Base-by-base conservation (phyloP, 75 land plant genomes). In the Selaginella tamariscina region DNA sequence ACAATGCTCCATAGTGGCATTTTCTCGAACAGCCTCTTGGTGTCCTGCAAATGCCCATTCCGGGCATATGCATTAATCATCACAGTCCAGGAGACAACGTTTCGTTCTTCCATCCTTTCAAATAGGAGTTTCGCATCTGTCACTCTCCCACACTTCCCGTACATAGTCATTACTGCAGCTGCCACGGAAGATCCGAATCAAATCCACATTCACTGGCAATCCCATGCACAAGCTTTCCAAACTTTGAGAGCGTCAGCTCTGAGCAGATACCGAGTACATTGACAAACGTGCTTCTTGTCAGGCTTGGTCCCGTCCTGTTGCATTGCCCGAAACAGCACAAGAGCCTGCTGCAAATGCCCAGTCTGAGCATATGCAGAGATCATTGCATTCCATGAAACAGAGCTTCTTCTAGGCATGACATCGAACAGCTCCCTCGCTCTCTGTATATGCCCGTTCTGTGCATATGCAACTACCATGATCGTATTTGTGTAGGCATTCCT, bases 351-450 rank as follows among this genome's bases (percentile, higher is more conserved):
- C 13, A 49, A 54, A 21, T 22, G 21, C 8, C 78, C 85, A 32
- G 70, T 62, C 2, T 66, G 71, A 57, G 65, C 67, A 65, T 76
- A 71, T 24, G 70, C 87, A 11, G 80, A 32, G 55, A 80, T 80
- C 63, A 83, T 26, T 1, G 80, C 69, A 2, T 80, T 83, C 80
- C 82, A 80, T 9, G 80, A 77, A 31, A 83, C 70, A 18, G 74
- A 72, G 65, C 78, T 75, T 0, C 74, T 78, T 2, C 26, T 24
- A 15, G 24, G 21, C 54, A 82, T 73, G 11, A n/a, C 65, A 56
- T 64, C 49, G 54, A 82, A 82, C 0, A 68, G 59, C 22, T 24
- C 49, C 24, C 67, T 29, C 23, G 79, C 65, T 27, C 73, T 68
- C 0, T 68, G 65, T 24, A 71, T 5, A 15, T 39, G 49, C 11